Percentiles rank a stretch among this genome's conserved stretches.
Evolutionary conservation across 768 basidiomycete species (phyloP).

Genomic region (Thelephora aurantiotincta): DNA sequence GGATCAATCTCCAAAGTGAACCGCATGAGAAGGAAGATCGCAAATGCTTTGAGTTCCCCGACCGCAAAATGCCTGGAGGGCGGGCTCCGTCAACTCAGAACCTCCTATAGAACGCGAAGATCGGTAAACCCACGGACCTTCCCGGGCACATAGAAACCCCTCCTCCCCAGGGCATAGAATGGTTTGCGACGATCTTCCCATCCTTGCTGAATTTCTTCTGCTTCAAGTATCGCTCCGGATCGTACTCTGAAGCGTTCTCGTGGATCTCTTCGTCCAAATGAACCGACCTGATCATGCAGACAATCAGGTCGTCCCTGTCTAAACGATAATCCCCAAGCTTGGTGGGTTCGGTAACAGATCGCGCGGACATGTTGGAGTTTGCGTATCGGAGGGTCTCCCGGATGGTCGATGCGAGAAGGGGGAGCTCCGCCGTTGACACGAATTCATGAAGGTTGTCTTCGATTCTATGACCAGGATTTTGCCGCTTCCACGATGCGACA

Average conservation of each 20-base stretch:
- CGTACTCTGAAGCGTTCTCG: too few relatives aligned
- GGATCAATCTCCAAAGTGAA: not conserved
- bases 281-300: not conserved
- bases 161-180: conserved; percentile 1
- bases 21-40: too few relatives aligned
- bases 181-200: not conserved
- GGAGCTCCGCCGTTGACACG: not conserved
- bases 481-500: not conserved
- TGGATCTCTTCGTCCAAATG: too few relatives aligned
- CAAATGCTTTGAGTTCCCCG: not conserved
- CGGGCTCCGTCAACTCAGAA: conserved; percentile 11
- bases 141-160: conserved; percentile 13
- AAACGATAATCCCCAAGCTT: not conserved
- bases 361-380: not conserved
- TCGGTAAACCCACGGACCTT: not conserved
- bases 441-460: not conserved
- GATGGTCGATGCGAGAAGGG: not conserved
- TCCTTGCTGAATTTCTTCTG: not conserved
- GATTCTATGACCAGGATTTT: conserved; percentile 3
- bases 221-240: not conserved
- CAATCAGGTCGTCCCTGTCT: not conserved
- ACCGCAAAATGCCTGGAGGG: not conserved
- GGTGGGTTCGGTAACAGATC: not conserved
- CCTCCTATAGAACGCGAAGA: conserved; percentile 4
- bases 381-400: too few relatives aligned